phyloP scores from a whole-genome alignment of 768 basidiomycete genomes.

The Boletellus emodensis region DNA sequence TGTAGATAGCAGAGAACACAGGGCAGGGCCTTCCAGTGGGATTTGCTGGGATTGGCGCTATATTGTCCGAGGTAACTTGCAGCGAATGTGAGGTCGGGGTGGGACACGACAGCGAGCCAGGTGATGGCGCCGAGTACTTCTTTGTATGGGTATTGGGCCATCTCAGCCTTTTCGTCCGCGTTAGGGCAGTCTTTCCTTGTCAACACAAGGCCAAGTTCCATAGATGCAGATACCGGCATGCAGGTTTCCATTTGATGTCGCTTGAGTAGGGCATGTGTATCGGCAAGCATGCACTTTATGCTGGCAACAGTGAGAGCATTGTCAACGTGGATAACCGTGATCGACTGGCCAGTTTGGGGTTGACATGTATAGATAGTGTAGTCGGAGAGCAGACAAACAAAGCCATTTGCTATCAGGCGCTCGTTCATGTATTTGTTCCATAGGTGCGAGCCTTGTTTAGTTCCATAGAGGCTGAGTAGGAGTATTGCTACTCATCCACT shows the following conservation, averaged over 20 bases:
- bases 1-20: constrained; percentile 10
- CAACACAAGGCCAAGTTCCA: no score
- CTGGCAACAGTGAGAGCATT: constrained; percentile 1
- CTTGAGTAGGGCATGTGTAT: no score
- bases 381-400: not conserved
- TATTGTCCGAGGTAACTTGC: not conserved
- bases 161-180: no score
- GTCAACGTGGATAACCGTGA: constrained; percentile 2
- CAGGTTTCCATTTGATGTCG: no score
- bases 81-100: not conserved
- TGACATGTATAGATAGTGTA: not conserved
- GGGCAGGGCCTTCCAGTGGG: constrained; percentile 12
- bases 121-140: not conserved
- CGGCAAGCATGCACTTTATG: no score
- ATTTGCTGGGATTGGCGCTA: not conserved
- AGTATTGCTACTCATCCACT: constrained; percentile 24
- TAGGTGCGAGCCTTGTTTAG: constrained; percentile 33
- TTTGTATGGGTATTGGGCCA: not conserved
- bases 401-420: not conserved
- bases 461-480: constrained; percentile 34
- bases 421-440: constrained; percentile 30
- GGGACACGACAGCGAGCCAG: not conserved
- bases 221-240: no score
- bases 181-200: no score
- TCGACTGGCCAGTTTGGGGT: not conserved